Conservation (phyloP, 192 early-diverging fungal species). For the Coemansia sp. region DNA sequence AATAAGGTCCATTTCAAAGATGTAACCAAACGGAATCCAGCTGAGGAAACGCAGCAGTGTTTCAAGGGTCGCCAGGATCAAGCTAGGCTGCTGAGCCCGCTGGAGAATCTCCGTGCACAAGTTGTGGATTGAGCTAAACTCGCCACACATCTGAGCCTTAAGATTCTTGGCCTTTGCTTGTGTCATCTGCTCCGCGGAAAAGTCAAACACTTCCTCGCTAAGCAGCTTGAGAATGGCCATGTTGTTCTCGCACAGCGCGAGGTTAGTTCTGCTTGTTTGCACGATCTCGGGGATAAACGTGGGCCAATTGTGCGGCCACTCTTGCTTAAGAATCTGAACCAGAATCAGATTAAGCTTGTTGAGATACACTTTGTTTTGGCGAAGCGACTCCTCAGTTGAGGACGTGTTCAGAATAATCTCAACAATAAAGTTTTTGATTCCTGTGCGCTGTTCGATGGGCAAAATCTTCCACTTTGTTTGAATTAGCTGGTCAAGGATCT, state of each 20-base stretch:
- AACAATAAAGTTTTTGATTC: conserved; percentile 94
- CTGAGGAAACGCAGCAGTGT: conserved; percentile 94
- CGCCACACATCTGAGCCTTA: conserved; percentile 91
- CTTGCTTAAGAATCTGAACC: conserved; percentile 99
- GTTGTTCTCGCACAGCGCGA: conserved; percentile 98
- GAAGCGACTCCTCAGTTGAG: conserved; percentile 77
- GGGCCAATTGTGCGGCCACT: conserved; percentile 99
- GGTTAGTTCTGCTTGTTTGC: conserved; percentile 84
- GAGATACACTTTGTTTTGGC: conserved; percentile 75
- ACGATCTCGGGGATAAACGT: conserved; percentile 98
- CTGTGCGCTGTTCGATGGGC: conserved; percentile 72
- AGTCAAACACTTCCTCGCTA: conserved; percentile 99
- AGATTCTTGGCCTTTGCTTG: conserved; percentile 91
- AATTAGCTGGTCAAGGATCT: conserved; percentile 91
- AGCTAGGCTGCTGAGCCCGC: conserved; percentile 81
- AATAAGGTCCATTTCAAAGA: conserved; percentile 94
- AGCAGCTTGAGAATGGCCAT: conserved; percentile 98
- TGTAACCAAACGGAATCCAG: conserved; percentile 98
- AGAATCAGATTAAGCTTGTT: conserved; percentile 93
- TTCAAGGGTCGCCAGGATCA: conserved; percentile 90
- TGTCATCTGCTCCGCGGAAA: conserved; percentile 97
- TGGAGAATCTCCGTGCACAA: conserved; percentile 94
- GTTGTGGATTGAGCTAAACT: conserved; percentile 94
- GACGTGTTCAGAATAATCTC: conserved; percentile 88
- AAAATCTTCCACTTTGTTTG: conserved; percentile 98